Conservation (phyloP, 2,329 filamentous ascomycete genomes). For the Clarireedia paspali region DNA sequence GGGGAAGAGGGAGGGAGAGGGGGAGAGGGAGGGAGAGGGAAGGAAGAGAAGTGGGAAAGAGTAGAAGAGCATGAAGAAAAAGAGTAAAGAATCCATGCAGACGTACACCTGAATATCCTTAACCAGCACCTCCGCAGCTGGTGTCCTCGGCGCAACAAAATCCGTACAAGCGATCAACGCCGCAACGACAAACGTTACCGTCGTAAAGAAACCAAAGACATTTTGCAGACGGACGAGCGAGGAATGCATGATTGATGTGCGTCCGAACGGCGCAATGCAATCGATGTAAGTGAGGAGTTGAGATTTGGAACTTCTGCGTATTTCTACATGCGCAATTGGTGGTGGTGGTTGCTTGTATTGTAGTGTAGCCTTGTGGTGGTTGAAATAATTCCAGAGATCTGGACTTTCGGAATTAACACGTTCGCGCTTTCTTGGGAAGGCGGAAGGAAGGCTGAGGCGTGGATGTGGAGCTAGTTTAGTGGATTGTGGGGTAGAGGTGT, state of each 20-base stretch:
- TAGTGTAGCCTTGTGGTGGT: not conserved
- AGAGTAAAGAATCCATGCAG: too few species aligned
- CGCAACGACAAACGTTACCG: conserved; percentile 76
- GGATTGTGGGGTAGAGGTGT: conserved; percentile 17
- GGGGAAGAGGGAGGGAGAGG: not conserved
- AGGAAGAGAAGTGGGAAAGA: not conserved
- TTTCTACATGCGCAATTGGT: not conserved
- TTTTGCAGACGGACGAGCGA: conserved; percentile 78
- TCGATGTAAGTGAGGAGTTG: not conserved
- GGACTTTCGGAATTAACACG: conserved; percentile 16
- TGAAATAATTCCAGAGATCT: not conserved
- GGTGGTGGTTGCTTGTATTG: not conserved
- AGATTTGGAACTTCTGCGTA: not conserved
- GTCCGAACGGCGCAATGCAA: not conserved
- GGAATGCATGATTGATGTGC: conserved; percentile 58
- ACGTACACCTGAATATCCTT: conserved; percentile 78
- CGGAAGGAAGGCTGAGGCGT: not conserved
- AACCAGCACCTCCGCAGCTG: conserved; percentile 55
- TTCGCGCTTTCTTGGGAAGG: conserved; percentile 10
- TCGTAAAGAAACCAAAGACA: conserved; percentile 97
- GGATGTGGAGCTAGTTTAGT: conserved; percentile 6
- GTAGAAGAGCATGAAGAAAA: conserved; percentile 17
- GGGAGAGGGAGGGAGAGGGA: not conserved
- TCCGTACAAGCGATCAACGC: conserved; percentile 76
- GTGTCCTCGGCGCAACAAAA: conserved; percentile 60